Evolutionary conservation across 2,329 filamentous ascomycete genomes (phyloP).

Genomic region (Trichoderma oligosporum): DNA sequence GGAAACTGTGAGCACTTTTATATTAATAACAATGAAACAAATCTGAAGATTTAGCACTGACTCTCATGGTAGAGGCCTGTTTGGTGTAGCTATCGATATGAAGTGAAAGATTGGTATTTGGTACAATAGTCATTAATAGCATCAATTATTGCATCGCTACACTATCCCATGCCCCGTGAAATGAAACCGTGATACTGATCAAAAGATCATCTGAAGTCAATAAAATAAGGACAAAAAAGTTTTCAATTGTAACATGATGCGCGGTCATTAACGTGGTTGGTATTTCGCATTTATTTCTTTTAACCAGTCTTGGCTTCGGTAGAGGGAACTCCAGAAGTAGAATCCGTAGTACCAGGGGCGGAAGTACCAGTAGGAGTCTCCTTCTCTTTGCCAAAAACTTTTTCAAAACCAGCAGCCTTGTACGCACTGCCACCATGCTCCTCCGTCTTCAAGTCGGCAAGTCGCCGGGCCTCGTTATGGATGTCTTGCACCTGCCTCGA

Average conservation of each 20-base stretch:
- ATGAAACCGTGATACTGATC: constrained; percentile 12
- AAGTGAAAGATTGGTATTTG: not conserved
- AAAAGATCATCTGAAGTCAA: not conserved
- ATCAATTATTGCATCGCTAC: constrained; percentile 1
- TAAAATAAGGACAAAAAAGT: not conserved
- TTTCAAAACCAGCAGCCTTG: constrained; percentile 56
- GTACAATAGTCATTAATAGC: constrained; percentile 21
- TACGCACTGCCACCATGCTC: constrained; percentile 57
- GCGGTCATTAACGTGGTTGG: not conserved
- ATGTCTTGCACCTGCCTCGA: constrained; percentile 92
- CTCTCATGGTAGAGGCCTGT: too few species aligned
- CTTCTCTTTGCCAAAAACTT: constrained; percentile 53
- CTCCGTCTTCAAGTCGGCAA: constrained; percentile 81
- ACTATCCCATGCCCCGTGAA: constrained; percentile 21
- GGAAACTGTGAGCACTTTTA: constrained; percentile 20
- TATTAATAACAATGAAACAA: not conserved
- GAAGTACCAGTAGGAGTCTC: constrained; percentile 18
- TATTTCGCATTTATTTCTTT: not conserved
- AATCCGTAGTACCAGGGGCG: not conserved
- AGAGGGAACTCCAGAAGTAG: not conserved
- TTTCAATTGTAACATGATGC: not conserved
- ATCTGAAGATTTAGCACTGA: not conserved
- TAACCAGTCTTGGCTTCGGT: constrained; percentile 11
- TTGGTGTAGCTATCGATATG: too few species aligned
- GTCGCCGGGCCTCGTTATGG: constrained; percentile 80